Evolutionary conservation across 208 protist genomes (phyloP), one percentile per base, ranked within the genome.

Genomic region (Acanthamoeba sp.): DNA sequence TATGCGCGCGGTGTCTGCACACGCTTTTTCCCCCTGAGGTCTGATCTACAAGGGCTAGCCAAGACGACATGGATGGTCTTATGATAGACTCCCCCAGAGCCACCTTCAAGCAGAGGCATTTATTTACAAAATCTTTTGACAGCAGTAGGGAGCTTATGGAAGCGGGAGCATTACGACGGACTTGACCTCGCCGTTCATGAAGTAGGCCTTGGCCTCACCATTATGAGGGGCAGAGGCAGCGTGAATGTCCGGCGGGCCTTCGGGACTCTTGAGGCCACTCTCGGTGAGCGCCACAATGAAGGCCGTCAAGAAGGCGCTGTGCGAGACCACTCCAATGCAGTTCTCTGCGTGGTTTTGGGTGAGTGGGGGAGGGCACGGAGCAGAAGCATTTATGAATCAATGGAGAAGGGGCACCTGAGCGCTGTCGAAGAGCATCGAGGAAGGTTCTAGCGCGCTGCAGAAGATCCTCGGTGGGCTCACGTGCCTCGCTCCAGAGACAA

Each of bases 261-360:
- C 16, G 40, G 38, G 7, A 20, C 14, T 84, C 22, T 16, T 55
- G 1, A 84, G 73, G 20, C 73, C 73, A 10, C 59, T 45, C 78
- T 84, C 73, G 7, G 32, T 84, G 16, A 84, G 73, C 73, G 52
- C 73, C 73, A 52, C 32, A 22, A 84, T 52, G 38, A 84, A 12
- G 38, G 73, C 73, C 40, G 73, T 84, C 34, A 84, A 14, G 42
- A 84, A 84, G 0, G 73, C 73, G 73, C 73, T 84, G 73, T 84
- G 73, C 0, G 73, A 84, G 16, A 84, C 73, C 73, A 84, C 73
- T 9, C n/a, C 73, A 14, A 84, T 84, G 73, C 73, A 84, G 36
- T 52, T 84, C 73, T 84, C 73, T 84, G 73, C 3, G 29, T 48
- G 42, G 3, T 3, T 14, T 3, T 48, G 42, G 3, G 42, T 48